Evolutionary conservation across 1,139 yeast species (phyloP), one percentile per base, ranked within the genome.

Genomic region (Geotrichum australiense): DNA sequence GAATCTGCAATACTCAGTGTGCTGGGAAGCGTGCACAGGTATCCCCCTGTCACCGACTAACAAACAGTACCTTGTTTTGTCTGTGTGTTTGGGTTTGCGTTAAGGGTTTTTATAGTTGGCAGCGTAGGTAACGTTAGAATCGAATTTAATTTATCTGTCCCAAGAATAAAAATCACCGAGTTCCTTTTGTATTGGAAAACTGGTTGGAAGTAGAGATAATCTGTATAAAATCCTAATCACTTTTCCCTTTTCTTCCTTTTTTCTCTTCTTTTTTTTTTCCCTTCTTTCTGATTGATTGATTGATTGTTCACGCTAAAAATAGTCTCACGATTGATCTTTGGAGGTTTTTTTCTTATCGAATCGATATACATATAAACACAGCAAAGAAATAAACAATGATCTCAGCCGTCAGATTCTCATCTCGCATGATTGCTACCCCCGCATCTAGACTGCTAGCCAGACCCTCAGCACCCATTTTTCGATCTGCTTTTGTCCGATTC

Each of bases 251-350:
- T n/a, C 14, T 31, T 31, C 7, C 35, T 44, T 33, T 20, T 39
- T 31, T 28, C 43, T 22, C 33, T 33, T 27, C 31, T 36, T 23
- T 34, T 24, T 37, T 37, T 29, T 35, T 35, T 39, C 42, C 29
- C 43, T 24, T 45, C 35, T 35, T 42, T 27, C 33, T 34, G 24
- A 15, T 37, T 36, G 35, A 37, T 32, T 31, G 36, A 41, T 40
- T 16, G 28, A 37, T 14, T 43, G 50, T 41, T 49, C 48, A 47
- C 35, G 27, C 41, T 25, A 18, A 18, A 21, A 21, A 19, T 23
- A 22, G 8, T 5, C 12, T 24, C 21, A 35, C 28, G 26, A 14
- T 12, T 11, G 20, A 11, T 16, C 11, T 14, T 15, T 27, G 11
- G 23, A 11, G n/a, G 12, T 15, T 19, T 29, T 23, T 24, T 12